These are phyloP conservation scores for Hymenoscyphus infarciens DNA, from an alignment of 2,329 filamentous ascomycete species.

Conservation along the genomic window DNA sequence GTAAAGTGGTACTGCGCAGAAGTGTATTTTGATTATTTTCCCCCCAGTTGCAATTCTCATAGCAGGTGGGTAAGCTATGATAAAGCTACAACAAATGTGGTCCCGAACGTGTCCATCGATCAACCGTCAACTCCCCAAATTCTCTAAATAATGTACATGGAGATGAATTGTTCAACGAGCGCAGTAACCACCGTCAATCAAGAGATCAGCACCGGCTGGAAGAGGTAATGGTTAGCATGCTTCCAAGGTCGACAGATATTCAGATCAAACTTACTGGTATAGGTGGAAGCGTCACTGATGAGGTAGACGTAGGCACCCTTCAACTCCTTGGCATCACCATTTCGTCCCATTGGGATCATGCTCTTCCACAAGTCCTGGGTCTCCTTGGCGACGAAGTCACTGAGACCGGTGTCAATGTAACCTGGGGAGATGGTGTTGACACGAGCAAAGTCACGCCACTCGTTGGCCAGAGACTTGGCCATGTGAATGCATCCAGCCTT, in stretches of 20 bases:
- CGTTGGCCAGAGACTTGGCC: conserved; percentile 30
- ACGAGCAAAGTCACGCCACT: conserved; percentile 65
- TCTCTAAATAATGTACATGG: background rate
- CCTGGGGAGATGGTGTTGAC: conserved; percentile 65
- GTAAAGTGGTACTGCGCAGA: background rate
- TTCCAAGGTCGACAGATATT: background rate
- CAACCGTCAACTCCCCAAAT: conserved; percentile 1
- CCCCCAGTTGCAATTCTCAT: background rate
- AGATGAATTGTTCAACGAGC: conserved; percentile 7
- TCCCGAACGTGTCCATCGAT: background rate
- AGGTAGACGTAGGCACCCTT: conserved; percentile 55
- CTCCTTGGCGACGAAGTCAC: conserved; percentile 60
- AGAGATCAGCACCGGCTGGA: conserved; percentile 42
- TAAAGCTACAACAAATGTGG: conserved; percentile 3
- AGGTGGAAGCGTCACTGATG: conserved; percentile 43
- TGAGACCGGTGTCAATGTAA: conserved; percentile 62
- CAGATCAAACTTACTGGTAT: conserved; percentile 36
- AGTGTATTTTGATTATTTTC: background rate
- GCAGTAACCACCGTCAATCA: conserved; percentile 47
- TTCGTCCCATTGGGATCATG: conserved; percentile 56
- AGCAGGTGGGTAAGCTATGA: background rate
- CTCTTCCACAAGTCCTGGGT: conserved; percentile 54
- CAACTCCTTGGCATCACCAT: conserved; percentile 59
- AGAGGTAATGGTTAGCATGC: background rate
- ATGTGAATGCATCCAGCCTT: conserved; percentile 53